Evolutionary conservation across 2,329 filamentous ascomycete genomes (phyloP).

Genomic region (Botrytis cinerea): DNA sequence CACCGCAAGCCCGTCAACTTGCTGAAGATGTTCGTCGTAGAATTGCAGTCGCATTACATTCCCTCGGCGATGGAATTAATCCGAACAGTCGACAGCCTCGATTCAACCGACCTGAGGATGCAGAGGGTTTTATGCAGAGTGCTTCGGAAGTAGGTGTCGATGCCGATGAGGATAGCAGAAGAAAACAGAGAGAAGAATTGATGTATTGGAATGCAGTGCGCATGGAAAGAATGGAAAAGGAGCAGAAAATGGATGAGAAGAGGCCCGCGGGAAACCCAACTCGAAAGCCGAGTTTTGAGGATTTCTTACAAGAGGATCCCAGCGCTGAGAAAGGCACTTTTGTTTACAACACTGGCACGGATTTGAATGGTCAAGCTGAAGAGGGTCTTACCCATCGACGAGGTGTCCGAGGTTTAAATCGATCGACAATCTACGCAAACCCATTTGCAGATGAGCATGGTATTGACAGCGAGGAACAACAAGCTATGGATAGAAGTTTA

Average conservation of each 20-base stretch:
- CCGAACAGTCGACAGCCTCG: constrained; percentile 48
- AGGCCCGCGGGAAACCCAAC: constrained; percentile 37
- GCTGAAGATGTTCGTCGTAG: constrained; percentile 62
- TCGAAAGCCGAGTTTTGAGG: constrained; percentile 51
- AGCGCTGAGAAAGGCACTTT: constrained; percentile 56
- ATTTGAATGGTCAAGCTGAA: constrained; percentile 44
- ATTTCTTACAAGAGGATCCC: constrained; percentile 56
- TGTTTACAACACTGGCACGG: constrained; percentile 59
- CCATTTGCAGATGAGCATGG: constrained; percentile 52
- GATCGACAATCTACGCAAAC: constrained; percentile 53
- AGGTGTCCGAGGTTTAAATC: constrained; percentile 49
- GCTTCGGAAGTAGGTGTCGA: constrained; percentile 54
- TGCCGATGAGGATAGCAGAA: constrained; percentile 62
- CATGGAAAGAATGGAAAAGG: constrained; percentile 50
- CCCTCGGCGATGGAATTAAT: constrained; percentile 58
- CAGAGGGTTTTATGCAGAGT: constrained; percentile 61
- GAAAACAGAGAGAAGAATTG: constrained; percentile 63
- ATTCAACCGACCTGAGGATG: constrained; percentile 67
- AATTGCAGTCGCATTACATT: constrained; percentile 61
- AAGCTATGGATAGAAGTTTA: constrained; percentile 43
- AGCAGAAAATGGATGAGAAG: constrained; percentile 34
- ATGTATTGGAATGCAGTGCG: constrained; percentile 65
- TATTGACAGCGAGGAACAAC: constrained; percentile 47
- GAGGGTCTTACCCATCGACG: constrained; percentile 49
- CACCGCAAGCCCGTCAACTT: constrained; percentile 62